Evolutionary conservation across 805 yeast species (phyloP).

Genomic region (Candida corydali): DNA sequence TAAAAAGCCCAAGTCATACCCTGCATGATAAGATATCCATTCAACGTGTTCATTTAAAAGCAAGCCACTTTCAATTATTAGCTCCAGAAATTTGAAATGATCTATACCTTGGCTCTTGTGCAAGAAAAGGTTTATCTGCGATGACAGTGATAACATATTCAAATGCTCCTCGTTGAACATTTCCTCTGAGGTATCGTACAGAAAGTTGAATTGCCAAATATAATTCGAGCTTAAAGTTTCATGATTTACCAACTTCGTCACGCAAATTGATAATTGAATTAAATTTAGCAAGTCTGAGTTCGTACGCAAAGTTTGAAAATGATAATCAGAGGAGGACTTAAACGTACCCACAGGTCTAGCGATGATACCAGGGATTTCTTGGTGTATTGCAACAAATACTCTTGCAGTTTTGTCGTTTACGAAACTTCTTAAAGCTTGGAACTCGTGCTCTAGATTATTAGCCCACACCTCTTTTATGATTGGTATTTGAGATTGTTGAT

Average conservation of each 20-base stretch:
- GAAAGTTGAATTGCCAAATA: conserved; percentile 97
- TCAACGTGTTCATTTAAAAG: conserved; percentile 57
- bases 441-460: conserved; percentile 63
- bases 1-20: conserved; percentile 91
- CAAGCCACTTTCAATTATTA: conserved; percentile 81
- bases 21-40: conserved; percentile 92
- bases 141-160: conserved; percentile 73
- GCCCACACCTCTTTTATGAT: conserved; percentile 72
- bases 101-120: conserved; percentile 78
- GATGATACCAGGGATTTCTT: conserved; percentile 94
- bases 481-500: conserved; percentile 37
- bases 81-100: conserved; percentile 74
- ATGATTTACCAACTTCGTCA: conserved; percentile 31
- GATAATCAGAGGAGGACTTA: conserved; percentile 85
- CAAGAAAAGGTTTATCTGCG: conserved; percentile 69
- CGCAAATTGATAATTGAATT: conserved; percentile 62
- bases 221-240: conserved; percentile 58
- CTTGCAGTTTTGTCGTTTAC: conserved; percentile 44
- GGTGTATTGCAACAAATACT: conserved; percentile 66
- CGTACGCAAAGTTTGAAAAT: conserved; percentile 89
- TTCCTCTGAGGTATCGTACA: conserved; percentile 68
- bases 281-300: conserved; percentile 84
- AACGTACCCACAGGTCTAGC: conserved; percentile 96
- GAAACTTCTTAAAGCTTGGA: conserved; percentile 55
- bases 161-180: conserved; percentile 88